phyloP scores from a whole-genome alignment of 371 early-diverging fungal species.

The Nematocida sp. region DNA sequence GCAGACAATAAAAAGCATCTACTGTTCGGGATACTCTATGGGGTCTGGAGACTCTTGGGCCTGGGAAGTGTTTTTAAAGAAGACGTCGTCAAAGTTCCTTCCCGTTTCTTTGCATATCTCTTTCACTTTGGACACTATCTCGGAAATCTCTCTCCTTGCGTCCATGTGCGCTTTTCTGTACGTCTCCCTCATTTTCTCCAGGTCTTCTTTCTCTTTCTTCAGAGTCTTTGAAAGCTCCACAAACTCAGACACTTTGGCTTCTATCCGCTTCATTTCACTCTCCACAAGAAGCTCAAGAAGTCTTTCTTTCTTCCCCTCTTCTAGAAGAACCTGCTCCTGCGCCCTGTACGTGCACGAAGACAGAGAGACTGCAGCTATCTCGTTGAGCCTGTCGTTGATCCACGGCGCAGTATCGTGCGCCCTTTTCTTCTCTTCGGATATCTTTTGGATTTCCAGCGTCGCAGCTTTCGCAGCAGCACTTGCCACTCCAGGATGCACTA shows the following conservation, averaged over 20 bases:
- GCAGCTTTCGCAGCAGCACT: conserved; percentile 71
- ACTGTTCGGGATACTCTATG: no score
- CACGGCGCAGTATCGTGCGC: conserved; percentile 64
- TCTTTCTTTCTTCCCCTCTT: conserved; percentile 58
- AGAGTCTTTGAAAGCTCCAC: conserved; percentile 46
- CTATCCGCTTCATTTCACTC: conserved; percentile 55
- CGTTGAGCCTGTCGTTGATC: conserved; percentile 34
- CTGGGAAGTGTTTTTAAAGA: no score
- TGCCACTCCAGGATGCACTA: conserved; percentile 81
- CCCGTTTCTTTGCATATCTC: conserved; percentile 48
- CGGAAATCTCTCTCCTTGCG: conserved; percentile 41
- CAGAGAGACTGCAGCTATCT: conserved; percentile 64
- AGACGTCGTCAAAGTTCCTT: conserved; percentile 41
- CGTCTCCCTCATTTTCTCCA: conserved; percentile 50
- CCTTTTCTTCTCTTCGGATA: conserved; percentile 59
- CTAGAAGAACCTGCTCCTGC: conserved; percentile 52
- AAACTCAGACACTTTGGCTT: conserved; percentile 56
- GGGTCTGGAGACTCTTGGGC: no score
- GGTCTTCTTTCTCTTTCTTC: conserved; percentile 57
- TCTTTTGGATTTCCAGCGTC: conserved; percentile 13
- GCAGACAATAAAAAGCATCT: no score
- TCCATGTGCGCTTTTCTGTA: conserved; percentile 52
- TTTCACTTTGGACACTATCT: conserved; percentile 38
- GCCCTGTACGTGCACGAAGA: conserved; percentile 67
- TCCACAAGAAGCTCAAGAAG: conserved; percentile 56